Conservation (phyloP, 495 filamentous ascomycete species). For the Xylaria bambusicola region DNA sequence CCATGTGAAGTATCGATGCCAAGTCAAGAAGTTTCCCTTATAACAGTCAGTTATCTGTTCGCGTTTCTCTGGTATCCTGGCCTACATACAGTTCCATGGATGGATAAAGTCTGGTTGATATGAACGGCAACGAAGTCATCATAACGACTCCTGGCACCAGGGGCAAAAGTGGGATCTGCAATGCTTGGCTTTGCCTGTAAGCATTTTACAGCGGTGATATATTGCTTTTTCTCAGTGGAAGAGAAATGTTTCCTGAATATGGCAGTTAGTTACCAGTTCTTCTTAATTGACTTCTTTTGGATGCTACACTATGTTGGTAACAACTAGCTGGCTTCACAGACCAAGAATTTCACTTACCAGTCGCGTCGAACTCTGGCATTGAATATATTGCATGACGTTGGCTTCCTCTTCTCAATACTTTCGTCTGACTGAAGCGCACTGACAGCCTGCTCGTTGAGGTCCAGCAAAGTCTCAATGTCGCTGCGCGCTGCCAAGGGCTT, state of each 20-base stretch:
- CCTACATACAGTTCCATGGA: conserved; percentile 57
- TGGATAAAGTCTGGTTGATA: conserved; percentile 61
- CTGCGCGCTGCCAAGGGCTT: conserved; percentile 5
- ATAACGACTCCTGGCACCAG: conserved; percentile 49
- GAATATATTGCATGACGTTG: conserved; percentile 6
- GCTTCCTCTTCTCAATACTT: neutral
- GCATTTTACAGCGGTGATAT: conserved; percentile 66
- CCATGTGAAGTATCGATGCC: conserved; percentile 70
- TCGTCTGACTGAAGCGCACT: neutral
- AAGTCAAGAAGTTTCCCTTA: conserved; percentile 64
- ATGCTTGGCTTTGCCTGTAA: conserved; percentile 54
- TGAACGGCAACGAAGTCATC: conserved; percentile 74
- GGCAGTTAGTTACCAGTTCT: neutral
- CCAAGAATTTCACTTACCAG: conserved; percentile 14
- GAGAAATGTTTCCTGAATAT: conserved; percentile 1
- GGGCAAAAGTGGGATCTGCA: conserved; percentile 39
- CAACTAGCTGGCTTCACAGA: too few relatives aligned
- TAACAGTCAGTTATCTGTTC: neutral
- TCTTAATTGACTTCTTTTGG: too few relatives aligned
- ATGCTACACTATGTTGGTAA: too few relatives aligned
- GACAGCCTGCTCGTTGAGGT: conserved; percentile 8
- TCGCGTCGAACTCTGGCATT: neutral
- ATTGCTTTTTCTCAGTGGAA: conserved; percentile 38
- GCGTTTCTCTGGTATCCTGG: neutral
- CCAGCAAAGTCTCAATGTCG: neutral